phyloP scores from a whole-genome alignment of 2,329 filamentous ascomycete species.

The Xylariaceae sp. region DNA sequence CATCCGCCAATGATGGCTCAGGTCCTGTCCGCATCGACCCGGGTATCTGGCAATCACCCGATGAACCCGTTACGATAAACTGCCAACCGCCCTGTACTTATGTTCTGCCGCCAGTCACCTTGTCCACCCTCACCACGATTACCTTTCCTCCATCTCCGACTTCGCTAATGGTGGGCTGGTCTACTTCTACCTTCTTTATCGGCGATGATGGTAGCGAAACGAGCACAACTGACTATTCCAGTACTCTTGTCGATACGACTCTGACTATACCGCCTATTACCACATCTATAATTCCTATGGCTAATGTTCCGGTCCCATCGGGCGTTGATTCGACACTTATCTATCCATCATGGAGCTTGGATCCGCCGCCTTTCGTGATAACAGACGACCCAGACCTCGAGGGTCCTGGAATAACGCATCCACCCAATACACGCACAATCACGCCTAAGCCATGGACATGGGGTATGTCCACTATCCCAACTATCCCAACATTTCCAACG shows the following conservation, averaged over 20 bases:
- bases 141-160: not conserved
- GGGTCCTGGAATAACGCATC: not conserved
- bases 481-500: not conserved
- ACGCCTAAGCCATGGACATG: not conserved
- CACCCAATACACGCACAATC: not conserved
- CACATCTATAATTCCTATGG: not conserved
- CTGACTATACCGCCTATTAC: not conserved
- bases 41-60: not conserved
- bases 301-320: not conserved
- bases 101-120: not conserved
- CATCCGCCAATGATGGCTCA: not conserved
- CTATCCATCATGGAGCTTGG: not conserved
- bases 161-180: not conserved
- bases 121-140: not conserved
- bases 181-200: not conserved
- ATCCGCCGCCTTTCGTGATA: not conserved
- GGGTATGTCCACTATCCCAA: not conserved
- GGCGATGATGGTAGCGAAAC: not conserved
- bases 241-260: not conserved
- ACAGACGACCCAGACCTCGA: constrained; percentile 1
- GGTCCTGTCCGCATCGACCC: not conserved
- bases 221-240: not conserved
- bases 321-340: not conserved
- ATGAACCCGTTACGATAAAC: not conserved
- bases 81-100: not conserved